These are phyloP conservation scores for Nemania sp. DNA, from an alignment of 2,329 filamentous ascomycete genomes.

Conservation along the genomic window DNA sequence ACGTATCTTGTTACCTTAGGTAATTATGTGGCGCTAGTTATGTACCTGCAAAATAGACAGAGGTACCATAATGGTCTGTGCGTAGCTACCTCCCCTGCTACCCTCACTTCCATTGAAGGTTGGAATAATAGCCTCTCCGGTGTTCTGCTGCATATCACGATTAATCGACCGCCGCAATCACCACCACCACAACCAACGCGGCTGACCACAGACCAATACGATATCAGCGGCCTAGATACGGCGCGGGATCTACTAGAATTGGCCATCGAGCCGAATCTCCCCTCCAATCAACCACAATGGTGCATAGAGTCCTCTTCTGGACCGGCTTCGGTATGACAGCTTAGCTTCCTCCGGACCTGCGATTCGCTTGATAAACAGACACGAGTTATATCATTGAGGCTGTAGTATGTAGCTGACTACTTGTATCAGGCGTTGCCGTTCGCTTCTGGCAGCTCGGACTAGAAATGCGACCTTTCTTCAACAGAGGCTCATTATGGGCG, in stretches of 20 bases:
- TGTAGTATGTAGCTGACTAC: constrained; percentile 40
- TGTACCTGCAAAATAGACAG: too few relatives aligned
- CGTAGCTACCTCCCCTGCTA: constrained; percentile 27
- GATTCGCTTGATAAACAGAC: constrained; percentile 13
- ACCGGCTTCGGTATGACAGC: constrained; percentile 84
- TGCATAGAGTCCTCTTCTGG: constrained; percentile 81
- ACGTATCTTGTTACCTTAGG: neutral
- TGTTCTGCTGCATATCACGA: neutral
- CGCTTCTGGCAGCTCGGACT: constrained; percentile 98
- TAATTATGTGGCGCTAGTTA: neutral
- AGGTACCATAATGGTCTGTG: constrained; percentile 29
- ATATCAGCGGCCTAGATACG: constrained; percentile 25
- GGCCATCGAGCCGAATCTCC: constrained; percentile 42
- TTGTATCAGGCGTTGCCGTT: constrained; percentile 80
- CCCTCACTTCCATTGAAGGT: constrained; percentile 33
- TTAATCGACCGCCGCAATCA: constrained; percentile 23
- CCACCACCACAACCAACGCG: constrained; percentile 33
- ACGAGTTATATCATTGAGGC: neutral
- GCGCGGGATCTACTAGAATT: constrained; percentile 27
- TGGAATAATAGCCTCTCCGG: constrained; percentile 5
- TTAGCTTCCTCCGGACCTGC: constrained; percentile 41
- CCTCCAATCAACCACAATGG: constrained; percentile 60
- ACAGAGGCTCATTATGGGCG: constrained; percentile 84
- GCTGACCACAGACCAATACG: constrained; percentile 25
- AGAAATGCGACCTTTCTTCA: constrained; percentile 96